These are phyloP conservation scores for Monosporascus sp. DNA, from an alignment of 2,329 filamentous ascomycete genomes.

Conservation along the genomic window DNA sequence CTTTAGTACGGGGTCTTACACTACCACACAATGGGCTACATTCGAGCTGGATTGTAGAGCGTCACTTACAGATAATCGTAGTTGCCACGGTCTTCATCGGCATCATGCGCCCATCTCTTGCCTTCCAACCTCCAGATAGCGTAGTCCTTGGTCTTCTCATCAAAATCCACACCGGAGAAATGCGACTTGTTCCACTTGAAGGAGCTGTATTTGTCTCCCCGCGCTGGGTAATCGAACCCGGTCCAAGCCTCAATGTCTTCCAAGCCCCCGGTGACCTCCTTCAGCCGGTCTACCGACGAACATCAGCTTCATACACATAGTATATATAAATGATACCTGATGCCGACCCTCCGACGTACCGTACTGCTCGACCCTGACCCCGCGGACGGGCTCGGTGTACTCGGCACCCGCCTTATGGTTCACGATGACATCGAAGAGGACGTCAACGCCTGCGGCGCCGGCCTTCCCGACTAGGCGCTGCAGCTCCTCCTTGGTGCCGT, in stretches of 20 bases:
- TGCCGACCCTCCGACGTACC: not conserved
- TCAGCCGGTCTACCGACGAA: slow-evolving; percentile 22
- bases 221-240: slow-evolving; percentile 60
- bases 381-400: slow-evolving; percentile 51
- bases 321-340: no score
- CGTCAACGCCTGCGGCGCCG: slow-evolving; percentile 45
- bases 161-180: slow-evolving; percentile 64
- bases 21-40: no score
- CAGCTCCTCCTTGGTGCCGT: slow-evolving; percentile 62
- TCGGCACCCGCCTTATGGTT: slow-evolving; percentile 71
- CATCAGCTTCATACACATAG: slow-evolving; percentile 35
- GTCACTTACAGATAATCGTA: not conserved
- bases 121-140: slow-evolving; percentile 56
- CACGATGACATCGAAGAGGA: slow-evolving; percentile 67
- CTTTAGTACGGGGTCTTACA: no score
- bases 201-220: slow-evolving; percentile 52
- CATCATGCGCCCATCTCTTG: slow-evolving; percentile 52
- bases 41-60: not conserved
- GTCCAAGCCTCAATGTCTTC: slow-evolving; percentile 64
- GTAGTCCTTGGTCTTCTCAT: slow-evolving; percentile 47
- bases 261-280: slow-evolving; percentile 42
- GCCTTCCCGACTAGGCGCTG: slow-evolving; percentile 46
- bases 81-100: slow-evolving; percentile 57
- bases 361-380: slow-evolving; percentile 40
- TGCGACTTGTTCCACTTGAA: slow-evolving; percentile 62